Evolutionary conservation across 1,139 yeast species (phyloP).

Genomic region (Sporopachydermia cereana): DNA sequence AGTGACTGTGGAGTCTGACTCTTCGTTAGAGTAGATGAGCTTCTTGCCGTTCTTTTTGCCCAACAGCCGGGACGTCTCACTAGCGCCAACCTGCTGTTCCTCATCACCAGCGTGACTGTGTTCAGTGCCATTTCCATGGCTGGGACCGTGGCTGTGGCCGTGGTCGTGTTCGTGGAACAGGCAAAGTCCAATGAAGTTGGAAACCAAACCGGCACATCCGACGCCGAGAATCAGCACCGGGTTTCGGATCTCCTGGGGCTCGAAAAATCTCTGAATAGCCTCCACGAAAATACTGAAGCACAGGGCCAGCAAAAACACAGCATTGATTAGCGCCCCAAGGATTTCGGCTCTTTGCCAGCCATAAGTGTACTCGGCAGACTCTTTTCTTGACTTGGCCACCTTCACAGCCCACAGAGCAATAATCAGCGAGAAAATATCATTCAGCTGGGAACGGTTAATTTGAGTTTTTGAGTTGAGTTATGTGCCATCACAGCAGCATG

Average conservation of each 20-base stretch:
- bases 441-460: slow-evolving; percentile 28
- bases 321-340: slow-evolving; percentile 84
- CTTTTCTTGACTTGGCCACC: slow-evolving; percentile 72
- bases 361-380: slow-evolving; percentile 82
- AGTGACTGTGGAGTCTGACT: slow-evolving; percentile 13
- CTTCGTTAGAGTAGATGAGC: slow-evolving; percentile 12
- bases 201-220: slow-evolving; percentile 70
- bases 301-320: slow-evolving; percentile 82
- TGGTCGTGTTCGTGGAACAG: slow-evolving; percentile 90
- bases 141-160: slow-evolving; percentile 42
- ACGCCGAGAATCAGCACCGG: slow-evolving; percentile 74
- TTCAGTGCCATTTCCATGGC: slow-evolving; percentile 35
- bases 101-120: slow-evolving; percentile 19
- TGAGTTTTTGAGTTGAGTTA: neutral
- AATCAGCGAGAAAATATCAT: slow-evolving; percentile 79
- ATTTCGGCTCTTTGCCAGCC: slow-evolving; percentile 98
- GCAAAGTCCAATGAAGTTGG: slow-evolving; percentile 73
- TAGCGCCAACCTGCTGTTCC: slow-evolving; percentile 19
- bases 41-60: neutral
- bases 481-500: too few species aligned
- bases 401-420: slow-evolving; percentile 96
- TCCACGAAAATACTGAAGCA: slow-evolving; percentile 89
- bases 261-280: slow-evolving; percentile 79
- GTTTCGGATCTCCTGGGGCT: slow-evolving; percentile 66
- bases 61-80: neutral